phyloP scores from a whole-genome alignment of 2,329 filamentous ascomycete genomes.

The Rutstroemia sp. region DNA sequence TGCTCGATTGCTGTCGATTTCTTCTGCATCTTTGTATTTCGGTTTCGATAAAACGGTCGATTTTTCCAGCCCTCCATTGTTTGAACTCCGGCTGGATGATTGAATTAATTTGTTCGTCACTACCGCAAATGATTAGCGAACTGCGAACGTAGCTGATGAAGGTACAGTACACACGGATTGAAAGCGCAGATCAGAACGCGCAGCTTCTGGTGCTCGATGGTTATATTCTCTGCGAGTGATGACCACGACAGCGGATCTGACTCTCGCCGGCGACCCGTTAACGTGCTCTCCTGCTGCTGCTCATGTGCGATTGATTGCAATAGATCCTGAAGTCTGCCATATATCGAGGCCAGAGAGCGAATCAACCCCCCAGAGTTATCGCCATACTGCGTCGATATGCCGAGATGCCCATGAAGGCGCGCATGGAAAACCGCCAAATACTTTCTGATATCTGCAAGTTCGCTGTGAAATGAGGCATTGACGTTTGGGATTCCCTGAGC shows the following conservation, averaged over 20 bases:
- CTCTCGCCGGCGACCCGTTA: background rate
- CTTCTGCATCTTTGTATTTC: conserved; percentile 7
- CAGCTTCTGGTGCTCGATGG: conserved; percentile 1
- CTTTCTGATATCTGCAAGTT: background rate
- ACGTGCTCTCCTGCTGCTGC: background rate
- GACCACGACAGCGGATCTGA: background rate
- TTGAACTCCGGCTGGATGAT: background rate
- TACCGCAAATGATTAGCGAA: background rate
- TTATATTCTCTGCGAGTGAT: background rate
- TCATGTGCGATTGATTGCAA: background rate
- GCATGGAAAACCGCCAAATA: background rate
- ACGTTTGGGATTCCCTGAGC: background rate
- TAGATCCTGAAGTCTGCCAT: background rate
- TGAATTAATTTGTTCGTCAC: background rate
- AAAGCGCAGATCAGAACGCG: conserved; percentile 1
- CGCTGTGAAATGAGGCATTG: background rate
- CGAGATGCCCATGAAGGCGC: background rate
- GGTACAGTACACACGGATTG: background rate
- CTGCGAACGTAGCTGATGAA: background rate
- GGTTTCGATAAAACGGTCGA: background rate
- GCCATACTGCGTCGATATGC: background rate
- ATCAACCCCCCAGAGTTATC: background rate
- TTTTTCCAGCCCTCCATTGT: background rate
- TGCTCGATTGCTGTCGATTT: background rate
- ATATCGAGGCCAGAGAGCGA: background rate